These are phyloP conservation scores for Chlorociboria aeruginascens DNA, from an alignment of 495 filamentous ascomycete genomes.

Conservation along the genomic window DNA sequence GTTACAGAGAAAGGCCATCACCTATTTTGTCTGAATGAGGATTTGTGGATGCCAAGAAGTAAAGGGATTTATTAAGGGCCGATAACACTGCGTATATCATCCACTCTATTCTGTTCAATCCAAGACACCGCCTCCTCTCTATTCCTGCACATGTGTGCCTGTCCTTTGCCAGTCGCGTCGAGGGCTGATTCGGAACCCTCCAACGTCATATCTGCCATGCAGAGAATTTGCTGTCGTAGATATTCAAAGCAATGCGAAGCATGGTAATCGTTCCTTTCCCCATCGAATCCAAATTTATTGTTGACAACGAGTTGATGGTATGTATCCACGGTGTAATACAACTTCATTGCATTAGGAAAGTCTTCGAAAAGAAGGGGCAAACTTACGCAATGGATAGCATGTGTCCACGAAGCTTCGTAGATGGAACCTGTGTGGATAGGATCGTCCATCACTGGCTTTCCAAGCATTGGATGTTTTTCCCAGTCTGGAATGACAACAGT, in stretches of 20 bases:
- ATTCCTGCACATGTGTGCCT: slow-evolving; percentile 23
- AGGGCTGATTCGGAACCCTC: slow-evolving; percentile 17
- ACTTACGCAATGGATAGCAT: slow-evolving; percentile 21
- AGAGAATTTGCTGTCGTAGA: slow-evolving; percentile 20
- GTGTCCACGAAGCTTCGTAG: slow-evolving; percentile 24
- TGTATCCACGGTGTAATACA: slow-evolving; percentile 22
- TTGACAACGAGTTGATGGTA: slow-evolving; percentile 22
- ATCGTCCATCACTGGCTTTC: slow-evolving; percentile 20
- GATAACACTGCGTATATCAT: slow-evolving; percentile 23
- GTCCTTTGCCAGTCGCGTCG: slow-evolving; percentile 17
- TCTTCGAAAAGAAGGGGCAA: neutral
- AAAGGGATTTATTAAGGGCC: slow-evolving; percentile 7
- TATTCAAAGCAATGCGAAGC: slow-evolving; percentile 25
- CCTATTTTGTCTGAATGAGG: too few species aligned
- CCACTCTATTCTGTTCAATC: slow-evolving; percentile 23
- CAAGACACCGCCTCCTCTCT: slow-evolving; percentile 19
- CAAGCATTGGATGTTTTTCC: slow-evolving; percentile 19
- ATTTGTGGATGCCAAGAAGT: too few species aligned
- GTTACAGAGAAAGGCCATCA: too few species aligned
- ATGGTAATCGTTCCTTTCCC: slow-evolving; percentile 19
- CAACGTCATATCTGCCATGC: slow-evolving; percentile 23
- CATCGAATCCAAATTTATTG: slow-evolving; percentile 13
- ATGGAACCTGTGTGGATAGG: slow-evolving; percentile 20
- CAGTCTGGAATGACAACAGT: slow-evolving; percentile 20
- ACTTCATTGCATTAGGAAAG: neutral